Percentiles rank a stretch among this genome's conserved stretches.
Conservation (phyloP, 768 basidiomycete genomes). For the Hysterangium stoloniferum region DNA sequence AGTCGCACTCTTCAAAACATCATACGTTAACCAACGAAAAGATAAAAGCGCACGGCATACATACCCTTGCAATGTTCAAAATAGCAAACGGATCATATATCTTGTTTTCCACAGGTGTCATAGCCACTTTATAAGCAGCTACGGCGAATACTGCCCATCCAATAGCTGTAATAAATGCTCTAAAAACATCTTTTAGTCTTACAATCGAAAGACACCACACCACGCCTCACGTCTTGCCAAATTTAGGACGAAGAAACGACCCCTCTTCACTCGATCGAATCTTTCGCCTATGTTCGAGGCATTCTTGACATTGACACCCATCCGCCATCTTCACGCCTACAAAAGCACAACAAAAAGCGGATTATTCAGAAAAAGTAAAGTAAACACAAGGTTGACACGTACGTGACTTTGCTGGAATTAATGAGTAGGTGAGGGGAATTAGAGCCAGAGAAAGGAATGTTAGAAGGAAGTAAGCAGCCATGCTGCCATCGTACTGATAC, state of each 20-base stretch:
- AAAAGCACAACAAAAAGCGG: too few species aligned
- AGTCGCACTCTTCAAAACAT: constrained; percentile 41
- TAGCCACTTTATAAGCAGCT: constrained; percentile 57
- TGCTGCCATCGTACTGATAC: constrained; percentile 80
- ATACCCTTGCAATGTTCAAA: constrained; percentile 64
- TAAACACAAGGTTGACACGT: constrained; percentile 2
- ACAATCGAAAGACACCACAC: constrained; percentile 1
- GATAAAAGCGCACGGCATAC: constrained; percentile 20
- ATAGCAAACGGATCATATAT: constrained; percentile 95
- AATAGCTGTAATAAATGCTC: constrained; percentile 48
- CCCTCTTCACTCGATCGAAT: constrained; percentile 36
- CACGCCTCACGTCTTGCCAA: constrained; percentile 42
- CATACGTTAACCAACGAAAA: not conserved
- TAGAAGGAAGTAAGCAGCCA: constrained; percentile 87
- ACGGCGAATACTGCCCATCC: constrained; percentile 74
- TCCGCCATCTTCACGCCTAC: constrained; percentile 29
- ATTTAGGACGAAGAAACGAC: constrained; percentile 39
- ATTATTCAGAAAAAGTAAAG: not conserved
- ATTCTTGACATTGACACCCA: constrained; percentile 58
- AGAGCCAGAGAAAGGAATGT: constrained; percentile 83
- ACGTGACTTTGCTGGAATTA: not conserved
- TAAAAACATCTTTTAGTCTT: constrained; percentile 21
- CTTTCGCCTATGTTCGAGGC: constrained; percentile 44
- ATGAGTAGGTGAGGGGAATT: constrained; percentile 53
- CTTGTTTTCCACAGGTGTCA: constrained; percentile 50